Conservation (phyloP, 192 early-diverging fungal genomes). For the Chytriomyces hyalinus region DNA sequence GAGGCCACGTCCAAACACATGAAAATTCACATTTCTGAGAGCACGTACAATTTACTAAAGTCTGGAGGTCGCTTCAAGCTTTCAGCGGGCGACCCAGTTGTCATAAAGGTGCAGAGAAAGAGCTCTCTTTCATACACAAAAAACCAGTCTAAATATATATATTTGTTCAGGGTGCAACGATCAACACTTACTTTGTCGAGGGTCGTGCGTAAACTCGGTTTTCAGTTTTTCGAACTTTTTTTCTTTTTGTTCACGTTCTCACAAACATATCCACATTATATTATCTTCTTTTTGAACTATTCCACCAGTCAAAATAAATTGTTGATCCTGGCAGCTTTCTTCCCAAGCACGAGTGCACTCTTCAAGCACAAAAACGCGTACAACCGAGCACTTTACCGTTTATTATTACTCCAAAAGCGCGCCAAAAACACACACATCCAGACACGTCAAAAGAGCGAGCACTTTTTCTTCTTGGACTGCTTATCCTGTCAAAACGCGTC, state of each 20-base stretch:
- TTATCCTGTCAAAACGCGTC: slow-evolving; percentile 37
- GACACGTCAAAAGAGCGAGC: slow-evolving; percentile 43
- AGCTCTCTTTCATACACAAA: neutral
- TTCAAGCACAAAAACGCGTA: no score
- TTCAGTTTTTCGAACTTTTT: neutral
- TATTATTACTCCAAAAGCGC: no score
- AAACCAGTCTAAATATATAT: no score
- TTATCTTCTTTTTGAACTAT: no score
- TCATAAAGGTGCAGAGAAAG: slow-evolving; percentile 9
- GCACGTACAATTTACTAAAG: slow-evolving; percentile 40
- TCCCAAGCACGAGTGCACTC: no score
- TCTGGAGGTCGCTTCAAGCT: neutral
- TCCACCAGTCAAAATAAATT: no score
- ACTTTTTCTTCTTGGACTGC: slow-evolving; percentile 53
- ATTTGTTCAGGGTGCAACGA: neutral
- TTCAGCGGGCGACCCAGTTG: slow-evolving; percentile 16
- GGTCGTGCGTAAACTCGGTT: slow-evolving; percentile 22
- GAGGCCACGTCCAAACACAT: slow-evolving; percentile 50
- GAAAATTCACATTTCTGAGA: slow-evolving; percentile 50
- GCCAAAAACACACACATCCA: no score
- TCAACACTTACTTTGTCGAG: slow-evolving; percentile 30
- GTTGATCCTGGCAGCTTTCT: no score
- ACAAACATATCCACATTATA: no score
- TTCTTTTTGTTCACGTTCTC: slow-evolving; percentile 12
- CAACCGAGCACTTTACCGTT: no score